Evolutionary conservation across 179 eudicot species (phyloP).

Genomic region (Actinidia polygama): DNA sequence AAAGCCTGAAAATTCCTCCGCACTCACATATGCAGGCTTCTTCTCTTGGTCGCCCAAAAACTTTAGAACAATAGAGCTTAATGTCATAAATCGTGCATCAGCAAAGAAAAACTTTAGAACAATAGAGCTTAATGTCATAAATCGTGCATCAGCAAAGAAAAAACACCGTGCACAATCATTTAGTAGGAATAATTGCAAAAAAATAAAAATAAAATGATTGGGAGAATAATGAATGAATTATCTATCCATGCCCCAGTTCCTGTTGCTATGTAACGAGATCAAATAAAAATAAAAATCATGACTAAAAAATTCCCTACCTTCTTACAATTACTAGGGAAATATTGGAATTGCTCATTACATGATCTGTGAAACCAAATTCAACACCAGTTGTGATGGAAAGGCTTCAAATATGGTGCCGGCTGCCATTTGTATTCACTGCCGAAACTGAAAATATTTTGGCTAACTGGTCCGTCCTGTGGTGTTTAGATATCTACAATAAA

Average conservation of each 20-base stretch:
- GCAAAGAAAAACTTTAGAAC: too few relatives aligned
- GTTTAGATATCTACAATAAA: not conserved
- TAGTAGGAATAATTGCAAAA: too few relatives aligned
- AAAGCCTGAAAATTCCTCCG: not conserved
- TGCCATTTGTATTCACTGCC: not conserved
- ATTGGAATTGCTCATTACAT: not conserved
- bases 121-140: too few relatives aligned
- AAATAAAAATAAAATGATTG: too few relatives aligned
- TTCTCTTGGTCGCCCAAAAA: not conserved
- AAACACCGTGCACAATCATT: too few relatives aligned
- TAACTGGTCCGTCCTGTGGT: too few relatives aligned
- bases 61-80: conserved; percentile 15
- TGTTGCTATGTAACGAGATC: not conserved
- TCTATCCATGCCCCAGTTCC: conserved; percentile 1
- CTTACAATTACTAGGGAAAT: not conserved
- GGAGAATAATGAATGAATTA: not conserved
- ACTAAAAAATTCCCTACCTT: not conserved
- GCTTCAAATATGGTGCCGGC: not conserved
- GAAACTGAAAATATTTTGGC: too few relatives aligned
- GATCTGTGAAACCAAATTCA: not conserved
- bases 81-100: too few relatives aligned
- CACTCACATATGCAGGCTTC: not conserved
- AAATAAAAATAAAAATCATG: not conserved
- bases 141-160: too few relatives aligned
- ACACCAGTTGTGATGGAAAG: not conserved